Base-by-base conservation (phyloP, 139 green algal species). In the Chlorella ohadii region DNA sequence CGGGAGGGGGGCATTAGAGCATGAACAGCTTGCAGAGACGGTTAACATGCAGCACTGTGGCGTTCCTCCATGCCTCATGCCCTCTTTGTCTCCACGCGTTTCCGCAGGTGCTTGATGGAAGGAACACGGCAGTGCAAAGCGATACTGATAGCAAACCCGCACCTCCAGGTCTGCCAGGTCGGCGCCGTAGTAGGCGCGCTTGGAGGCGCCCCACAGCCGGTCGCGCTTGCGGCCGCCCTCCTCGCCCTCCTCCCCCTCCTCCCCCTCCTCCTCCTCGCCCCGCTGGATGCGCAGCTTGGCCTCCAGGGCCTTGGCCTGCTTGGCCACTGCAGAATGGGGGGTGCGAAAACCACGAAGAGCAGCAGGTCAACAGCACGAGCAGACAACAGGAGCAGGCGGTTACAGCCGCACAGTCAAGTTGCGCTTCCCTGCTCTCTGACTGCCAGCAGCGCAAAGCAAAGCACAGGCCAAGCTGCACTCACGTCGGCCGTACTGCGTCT, bases 171-270 rank as follows among this genome's bases (percentile, higher is more conserved):
- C 87, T 4, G 72, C 56, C 34, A 86, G 66, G 78, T 91, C 89
- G 20, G 88, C 93, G 57, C 91, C 90, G 72, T 98, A 98, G 87
- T 97, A 97, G 19, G 86, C 86, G 12, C 83, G 65, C 83, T 96
- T 96, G 74, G 88, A 93, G 27, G 89, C 86, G 28, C 95, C 93
- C 93, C 94, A 96, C 3, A 59, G 41, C 31, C 78, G 47, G 44
- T 34, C 70, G 4, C 28, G 38, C 63, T 82, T 59, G 20, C 56
- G 82, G 19, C 86, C 81, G 36, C 76, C 81, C 81, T 80, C 68
- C 44, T 86, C n/a, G n/a, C n/a, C 91, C 13, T 89, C 90, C 0
- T 87, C 89, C 7, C 92, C 91, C 3, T 92, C 88, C 17, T 88
- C 91, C 2, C 83, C 85, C 28, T 90, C 89, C 22, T 91, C 88